Evolutionary conservation across 164 flowering plant species (phyloP).

Genomic region (Berberis vulgaris): DNA sequence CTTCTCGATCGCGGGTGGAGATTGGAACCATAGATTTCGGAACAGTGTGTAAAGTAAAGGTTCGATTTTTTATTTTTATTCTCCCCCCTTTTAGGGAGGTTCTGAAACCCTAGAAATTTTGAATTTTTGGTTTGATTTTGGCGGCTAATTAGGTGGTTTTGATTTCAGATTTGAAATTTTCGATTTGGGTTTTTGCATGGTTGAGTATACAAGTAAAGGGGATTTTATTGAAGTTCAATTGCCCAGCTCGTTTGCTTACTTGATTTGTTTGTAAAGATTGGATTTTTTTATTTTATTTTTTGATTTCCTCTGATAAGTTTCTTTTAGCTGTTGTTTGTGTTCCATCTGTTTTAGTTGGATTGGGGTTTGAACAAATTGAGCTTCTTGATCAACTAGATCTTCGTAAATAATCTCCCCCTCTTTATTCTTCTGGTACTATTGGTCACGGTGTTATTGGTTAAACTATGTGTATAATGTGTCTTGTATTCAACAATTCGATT

Average conservation of each 20-base stretch:
- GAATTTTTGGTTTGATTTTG: background rate
- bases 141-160: background rate
- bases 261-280: background rate
- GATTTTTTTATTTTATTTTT: background rate
- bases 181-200: background rate
- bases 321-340: background rate
- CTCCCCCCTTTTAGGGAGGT: background rate
- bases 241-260: background rate
- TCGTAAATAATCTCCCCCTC: too few relatives aligned
- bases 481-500: too few relatives aligned
- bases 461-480: too few relatives aligned
- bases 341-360: background rate
- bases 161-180: conserved; percentile 9
- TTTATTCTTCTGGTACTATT: too few relatives aligned
- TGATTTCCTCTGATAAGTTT: background rate
- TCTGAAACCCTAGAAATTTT: conserved; percentile 10
- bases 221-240: background rate
- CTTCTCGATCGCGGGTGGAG: background rate
- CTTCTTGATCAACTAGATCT: too few relatives aligned
- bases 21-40: conserved; percentile 3
- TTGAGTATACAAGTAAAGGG: background rate
- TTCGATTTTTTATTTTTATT: background rate
- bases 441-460: too few relatives aligned
- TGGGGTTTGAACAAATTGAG: background rate
- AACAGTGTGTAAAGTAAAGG: background rate